Percentiles rank a stretch among this genome's conserved stretches.
Evolutionary conservation across 768 basidiomycete species (phyloP).

Genomic region (Russula emetica): DNA sequence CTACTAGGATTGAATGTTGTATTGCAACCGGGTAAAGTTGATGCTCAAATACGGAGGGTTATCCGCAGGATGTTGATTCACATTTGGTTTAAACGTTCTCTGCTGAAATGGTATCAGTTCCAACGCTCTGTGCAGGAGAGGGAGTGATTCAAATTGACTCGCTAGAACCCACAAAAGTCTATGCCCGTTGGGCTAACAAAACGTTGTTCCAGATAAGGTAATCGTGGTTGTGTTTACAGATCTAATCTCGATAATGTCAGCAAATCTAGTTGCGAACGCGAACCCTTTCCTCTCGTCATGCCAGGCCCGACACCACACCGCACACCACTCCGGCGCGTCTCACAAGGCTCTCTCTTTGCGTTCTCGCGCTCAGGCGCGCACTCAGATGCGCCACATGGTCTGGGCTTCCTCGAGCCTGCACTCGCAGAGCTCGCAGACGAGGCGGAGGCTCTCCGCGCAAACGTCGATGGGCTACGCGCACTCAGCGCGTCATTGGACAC

Average conservation of each 20-base stretch:
- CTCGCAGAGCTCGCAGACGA: constrained; percentile 88
- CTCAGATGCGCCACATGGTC: constrained; percentile 73
- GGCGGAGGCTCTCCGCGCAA: constrained; percentile 71
- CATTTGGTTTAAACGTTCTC: not conserved
- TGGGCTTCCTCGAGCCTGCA: constrained; percentile 81
- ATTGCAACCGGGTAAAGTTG: not conserved
- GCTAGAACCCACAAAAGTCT: no score
- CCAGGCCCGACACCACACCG: constrained; percentile 50
- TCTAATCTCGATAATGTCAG: constrained; percentile 5
- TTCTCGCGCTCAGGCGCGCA: constrained; percentile 73
- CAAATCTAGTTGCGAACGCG: not conserved
- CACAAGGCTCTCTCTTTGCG: constrained; percentile 85
- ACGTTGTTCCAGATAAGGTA: no score
- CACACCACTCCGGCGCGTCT: constrained; percentile 84
- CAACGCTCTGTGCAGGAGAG: not conserved
- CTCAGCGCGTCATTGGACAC: constrained; percentile 72
- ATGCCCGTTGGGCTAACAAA: no score
- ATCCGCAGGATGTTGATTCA: not conserved
- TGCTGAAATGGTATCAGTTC: not conserved
- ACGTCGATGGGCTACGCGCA: constrained; percentile 63
- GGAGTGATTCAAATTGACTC: no score
- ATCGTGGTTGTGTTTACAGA: not conserved
- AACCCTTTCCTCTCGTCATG: constrained; percentile 4
- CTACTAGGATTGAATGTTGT: not conserved
- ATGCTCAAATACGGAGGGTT: no score